phyloP scores from a whole-genome alignment of 169 alveolate species.

The Eimeria mitis region DNA sequence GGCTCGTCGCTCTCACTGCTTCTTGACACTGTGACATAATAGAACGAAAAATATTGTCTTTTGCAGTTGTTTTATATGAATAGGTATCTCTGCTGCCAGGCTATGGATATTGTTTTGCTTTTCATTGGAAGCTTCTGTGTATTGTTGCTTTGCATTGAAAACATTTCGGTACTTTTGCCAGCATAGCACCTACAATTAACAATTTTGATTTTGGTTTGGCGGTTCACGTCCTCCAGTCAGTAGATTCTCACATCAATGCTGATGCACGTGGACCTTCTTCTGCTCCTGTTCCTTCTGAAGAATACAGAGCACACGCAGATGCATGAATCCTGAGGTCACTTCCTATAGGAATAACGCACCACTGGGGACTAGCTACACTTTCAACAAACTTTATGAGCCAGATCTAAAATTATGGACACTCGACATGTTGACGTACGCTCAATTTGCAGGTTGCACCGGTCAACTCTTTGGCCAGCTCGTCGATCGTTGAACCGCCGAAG shows the following conservation, averaged over 20 bases:
- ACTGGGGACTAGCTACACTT: neutral
- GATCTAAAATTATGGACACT: neutral
- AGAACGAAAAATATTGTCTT: neutral
- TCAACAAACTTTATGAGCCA: neutral
- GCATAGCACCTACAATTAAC: neutral
- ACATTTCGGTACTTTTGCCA: neutral
- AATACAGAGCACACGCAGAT: neutral
- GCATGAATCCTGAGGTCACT: neutral
- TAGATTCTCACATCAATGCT: neutral
- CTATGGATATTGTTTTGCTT: neutral
- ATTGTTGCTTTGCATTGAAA: neutral
- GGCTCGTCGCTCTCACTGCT: neutral
- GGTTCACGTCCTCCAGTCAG: neutral
- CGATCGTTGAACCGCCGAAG: neutral
- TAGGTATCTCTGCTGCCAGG: neutral
- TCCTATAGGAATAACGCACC: neutral
- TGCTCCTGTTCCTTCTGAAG: neutral
- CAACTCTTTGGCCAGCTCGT: neutral
- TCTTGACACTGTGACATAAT: neutral
- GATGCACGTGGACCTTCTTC: neutral
- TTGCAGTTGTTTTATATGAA: neutral
- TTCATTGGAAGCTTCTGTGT: neutral
- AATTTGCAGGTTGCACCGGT: neutral
- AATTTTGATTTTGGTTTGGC: neutral
- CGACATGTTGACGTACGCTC: neutral